A percentile compares a stretch with the other conserved stretches of the same genome.
These are phyloP conservation scores for Termitomyces sp. DNA, from an alignment of 768 basidiomycete genomes.

Conservation along the genomic window DNA sequence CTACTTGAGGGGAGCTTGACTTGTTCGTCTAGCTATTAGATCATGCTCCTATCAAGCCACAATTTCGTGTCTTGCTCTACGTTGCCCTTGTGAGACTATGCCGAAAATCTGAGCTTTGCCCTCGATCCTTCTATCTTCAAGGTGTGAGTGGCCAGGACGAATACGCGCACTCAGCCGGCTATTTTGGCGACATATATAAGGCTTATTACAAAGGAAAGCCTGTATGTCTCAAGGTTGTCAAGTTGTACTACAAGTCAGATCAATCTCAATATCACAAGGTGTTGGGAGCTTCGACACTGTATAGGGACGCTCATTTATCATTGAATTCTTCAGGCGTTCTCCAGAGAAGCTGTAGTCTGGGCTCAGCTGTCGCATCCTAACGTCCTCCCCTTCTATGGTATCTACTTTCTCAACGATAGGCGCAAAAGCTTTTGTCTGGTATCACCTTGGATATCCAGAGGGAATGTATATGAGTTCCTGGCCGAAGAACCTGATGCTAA, in stretches of 20 bases:
- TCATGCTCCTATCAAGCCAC: constrained; percentile 7
- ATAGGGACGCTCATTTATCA: not conserved
- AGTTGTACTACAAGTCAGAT: constrained; percentile 15
- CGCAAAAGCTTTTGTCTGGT: constrained; percentile 26
- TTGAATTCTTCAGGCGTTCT: constrained; percentile 17
- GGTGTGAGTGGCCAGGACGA: constrained; percentile 3
- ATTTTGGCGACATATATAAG: constrained; percentile 24
- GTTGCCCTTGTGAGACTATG: constrained; percentile 18
- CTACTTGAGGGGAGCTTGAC: not conserved
- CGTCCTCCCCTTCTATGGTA: constrained; percentile 24
- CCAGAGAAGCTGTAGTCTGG: constrained; percentile 11
- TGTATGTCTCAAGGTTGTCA: constrained; percentile 23
- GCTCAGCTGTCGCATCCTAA: constrained; percentile 10
- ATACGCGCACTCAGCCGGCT: constrained; percentile 12
- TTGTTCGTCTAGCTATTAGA: constrained; percentile 14
- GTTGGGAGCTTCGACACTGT: not conserved
- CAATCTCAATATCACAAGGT: constrained; percentile 19
- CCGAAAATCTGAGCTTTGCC: constrained; percentile 19
- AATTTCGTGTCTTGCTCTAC: constrained; percentile 10
- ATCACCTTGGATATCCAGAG: constrained; percentile 33
- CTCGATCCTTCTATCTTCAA: constrained; percentile 17
- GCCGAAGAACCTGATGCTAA: constrained; percentile 8
- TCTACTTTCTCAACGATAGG: constrained; percentile 19
- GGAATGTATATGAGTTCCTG: constrained; percentile 25
- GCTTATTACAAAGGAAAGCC: constrained; percentile 12